phyloP scores from a whole-genome alignment of 345 rosid genomes.

The sweet orange (Citrus sinensis) region DVS_A1.0 CM039169.1:27047501-27048000 shows the following conservation, averaged over 20 bases:
- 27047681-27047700: slow-evolving; percentile 45
- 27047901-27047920: slow-evolving; percentile 34
- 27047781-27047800: slow-evolving; percentile 11
- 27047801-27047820: slow-evolving; percentile 13
- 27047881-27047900: slow-evolving; percentile 47
- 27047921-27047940: slow-evolving; percentile 27
- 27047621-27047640: slow-evolving; percentile 60
- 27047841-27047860: slow-evolving; percentile 13
- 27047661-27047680: slow-evolving; percentile 44
- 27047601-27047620: slow-evolving; percentile 57
- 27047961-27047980: neutral
- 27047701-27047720: slow-evolving; percentile 43
- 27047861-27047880: slow-evolving; percentile 25
- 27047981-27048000: slow-evolving; percentile 4
- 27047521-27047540: neutral
- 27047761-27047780: slow-evolving; percentile 47
- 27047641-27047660: slow-evolving; percentile 48
- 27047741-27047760: slow-evolving; percentile 34
- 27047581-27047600: slow-evolving; percentile 18
- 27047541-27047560: neutral
- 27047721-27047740: slow-evolving; percentile 43
- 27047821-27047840: slow-evolving; percentile 6
- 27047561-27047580: neutral
- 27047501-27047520: neutral
- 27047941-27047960: neutral